Evolutionary conservation across 2,329 filamentous ascomycete species (phyloP), one percentile per base, ranked within the genome.

Genomic region (Exophiala lecanii-corni): DNA sequence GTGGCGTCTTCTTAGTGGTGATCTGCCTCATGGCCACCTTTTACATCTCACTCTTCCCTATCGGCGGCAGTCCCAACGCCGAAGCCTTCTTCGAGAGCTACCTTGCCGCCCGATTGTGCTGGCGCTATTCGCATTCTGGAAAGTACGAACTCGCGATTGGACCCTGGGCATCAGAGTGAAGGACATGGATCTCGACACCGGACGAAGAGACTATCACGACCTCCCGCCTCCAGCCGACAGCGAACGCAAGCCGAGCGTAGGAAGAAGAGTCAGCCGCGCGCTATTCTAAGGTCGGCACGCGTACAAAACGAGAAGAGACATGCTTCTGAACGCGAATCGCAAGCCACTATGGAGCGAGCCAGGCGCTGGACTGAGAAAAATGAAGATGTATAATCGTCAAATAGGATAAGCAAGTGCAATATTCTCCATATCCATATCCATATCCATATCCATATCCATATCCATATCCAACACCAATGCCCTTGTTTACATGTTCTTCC

Each of bases 21-120:
- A 33, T 47, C 35, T 42, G 31, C 23, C 73, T 96, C 19, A 61
- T 84, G 33, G 86, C 86, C 2, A 89, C 95, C 61, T 92, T 94
- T 69, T 96, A 88, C 85, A 82, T 86, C 39, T 86, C 84, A 15
- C 81, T 86, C 2, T 89, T 82, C 61, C 89, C 89, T 3, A 75
- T 92, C 36, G 76, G 70, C 16, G 41, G 49, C 12, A 38, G 20
- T 12, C 62, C 60, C 17, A 69, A 80, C 26, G 76, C 77, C 0
- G 63, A 78, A 51, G 79, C 72, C 53, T 94, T 91, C 66, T 94
- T 94, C 64, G 67, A 70, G 34, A 55, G 58, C 3, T 82, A 79
- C 57, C 67, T 82, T 9, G 78, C 78, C 6, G 70, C 70, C 74
- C 75, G 0, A 66, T 82, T n/a, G 71, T 78, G 20, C 49, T 81